Percentiles rank a stretch among this genome's conserved stretches.
These are phyloP conservation scores for Buddleja alternifolia DNA, from an alignment of 257 asterid species.

Conservation along the genomic window DNA sequence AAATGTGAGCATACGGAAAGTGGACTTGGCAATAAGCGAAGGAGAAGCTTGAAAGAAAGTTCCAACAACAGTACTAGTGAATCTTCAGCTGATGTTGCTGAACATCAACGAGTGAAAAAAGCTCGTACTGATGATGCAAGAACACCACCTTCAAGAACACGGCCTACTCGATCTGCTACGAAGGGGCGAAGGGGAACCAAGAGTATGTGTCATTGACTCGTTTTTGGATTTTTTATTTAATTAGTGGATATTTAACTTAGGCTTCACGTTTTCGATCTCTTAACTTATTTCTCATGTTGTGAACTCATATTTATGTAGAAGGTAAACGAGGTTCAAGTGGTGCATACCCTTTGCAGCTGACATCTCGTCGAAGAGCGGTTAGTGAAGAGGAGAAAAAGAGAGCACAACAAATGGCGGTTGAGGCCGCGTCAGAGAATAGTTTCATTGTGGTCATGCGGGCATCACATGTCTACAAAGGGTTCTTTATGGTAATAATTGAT, in stretches of 20 bases:
- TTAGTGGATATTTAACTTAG: background rate
- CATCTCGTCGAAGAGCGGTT: slow-evolving; percentile 36
- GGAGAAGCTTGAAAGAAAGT: slow-evolving; percentile 10
- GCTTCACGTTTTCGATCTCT: background rate
- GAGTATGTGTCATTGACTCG: slow-evolving; percentile 6
- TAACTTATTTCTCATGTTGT: background rate
- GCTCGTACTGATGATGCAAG: background rate
- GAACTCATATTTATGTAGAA: slow-evolving; percentile 11
- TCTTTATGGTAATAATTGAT: slow-evolving; percentile 40
- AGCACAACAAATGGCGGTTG: slow-evolving; percentile 29
- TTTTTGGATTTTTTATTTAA: background rate
- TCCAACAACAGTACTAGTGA: slow-evolving; percentile 3
- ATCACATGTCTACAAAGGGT: slow-evolving; percentile 40
- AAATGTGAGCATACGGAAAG: slow-evolving; percentile 32
- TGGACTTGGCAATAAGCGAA: slow-evolving; percentile 15
- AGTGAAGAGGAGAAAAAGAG: slow-evolving; percentile 34
- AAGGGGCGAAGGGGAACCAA: slow-evolving; percentile 1
- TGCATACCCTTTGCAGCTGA: background rate
- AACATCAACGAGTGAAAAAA: background rate
- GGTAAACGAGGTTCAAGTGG: slow-evolving; percentile 19
- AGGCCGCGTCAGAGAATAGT: slow-evolving; percentile 23
- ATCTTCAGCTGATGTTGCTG: slow-evolving; percentile 13
- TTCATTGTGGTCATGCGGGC: slow-evolving; percentile 38
- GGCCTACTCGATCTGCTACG: background rate
- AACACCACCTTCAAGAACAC: slow-evolving; percentile 16